Evolutionary conservation across 768 basidiomycete genomes (phyloP).

Genomic region (Russula brevipes): DNA sequence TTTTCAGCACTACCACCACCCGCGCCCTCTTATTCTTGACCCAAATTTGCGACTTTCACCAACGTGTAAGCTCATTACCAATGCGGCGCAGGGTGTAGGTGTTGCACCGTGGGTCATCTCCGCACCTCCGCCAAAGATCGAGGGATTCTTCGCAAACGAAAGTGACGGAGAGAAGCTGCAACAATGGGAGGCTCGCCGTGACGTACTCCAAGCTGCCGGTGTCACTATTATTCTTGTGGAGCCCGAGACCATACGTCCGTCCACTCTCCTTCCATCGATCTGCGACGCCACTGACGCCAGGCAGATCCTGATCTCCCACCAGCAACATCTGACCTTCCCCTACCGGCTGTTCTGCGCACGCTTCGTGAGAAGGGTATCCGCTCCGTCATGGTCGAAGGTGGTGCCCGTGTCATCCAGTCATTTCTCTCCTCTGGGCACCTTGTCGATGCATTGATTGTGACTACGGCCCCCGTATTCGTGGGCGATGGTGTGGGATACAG

Average conservation of each 20-base stretch:
- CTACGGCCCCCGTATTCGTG: conserved; percentile 81
- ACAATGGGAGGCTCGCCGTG: conserved; percentile 35
- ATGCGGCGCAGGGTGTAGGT: conserved; percentile 54
- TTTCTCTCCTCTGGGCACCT: conserved; percentile 47
- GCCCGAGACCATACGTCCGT: conserved; percentile 33
- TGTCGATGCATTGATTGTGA: conserved; percentile 76
- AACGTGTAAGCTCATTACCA: conserved; percentile 64
- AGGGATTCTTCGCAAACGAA: conserved; percentile 26
- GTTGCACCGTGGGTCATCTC: conserved; percentile 72
- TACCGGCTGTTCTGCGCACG: conserved; percentile 46
- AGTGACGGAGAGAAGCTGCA: conserved; percentile 17
- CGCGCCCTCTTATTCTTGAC: conserved; percentile 84
- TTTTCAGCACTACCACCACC: conserved; percentile 42
- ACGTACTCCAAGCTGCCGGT: conserved; percentile 56
- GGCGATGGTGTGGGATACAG: conserved; percentile 68
- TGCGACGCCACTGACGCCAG: background rate
- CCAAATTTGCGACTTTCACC: conserved; percentile 59
- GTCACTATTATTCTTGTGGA: conserved; percentile 56
- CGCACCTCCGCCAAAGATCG: conserved; percentile 29
- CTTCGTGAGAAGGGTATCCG: conserved; percentile 55
- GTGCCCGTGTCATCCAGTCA: conserved; percentile 72
- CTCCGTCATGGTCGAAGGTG: conserved; percentile 95
- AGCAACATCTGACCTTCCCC: conserved; percentile 37
- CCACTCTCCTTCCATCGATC: conserved; percentile 24
- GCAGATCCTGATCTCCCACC: conserved; percentile 18